These are phyloP conservation scores for Auricularia sp. DNA, from an alignment of 768 basidiomycete genomes.

Conservation along the genomic window DNA sequence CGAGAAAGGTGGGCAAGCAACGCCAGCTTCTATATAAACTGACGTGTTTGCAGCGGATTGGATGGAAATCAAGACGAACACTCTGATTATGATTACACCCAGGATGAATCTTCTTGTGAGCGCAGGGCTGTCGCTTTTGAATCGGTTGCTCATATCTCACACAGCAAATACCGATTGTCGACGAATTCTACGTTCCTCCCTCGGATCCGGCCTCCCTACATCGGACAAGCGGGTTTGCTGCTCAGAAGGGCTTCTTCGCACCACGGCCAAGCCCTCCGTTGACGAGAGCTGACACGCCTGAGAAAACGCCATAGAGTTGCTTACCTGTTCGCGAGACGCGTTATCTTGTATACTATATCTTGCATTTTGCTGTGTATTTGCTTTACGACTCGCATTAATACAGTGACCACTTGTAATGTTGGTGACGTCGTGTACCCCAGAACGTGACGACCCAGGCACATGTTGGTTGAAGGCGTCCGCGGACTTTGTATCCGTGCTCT, in stretches of 20 bases:
- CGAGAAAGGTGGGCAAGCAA: conserved; percentile 58
- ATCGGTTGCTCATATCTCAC: conserved; percentile 40
- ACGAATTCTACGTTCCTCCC: conserved; percentile 85
- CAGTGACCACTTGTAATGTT: neutral
- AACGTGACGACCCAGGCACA: neutral
- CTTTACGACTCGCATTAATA: neutral
- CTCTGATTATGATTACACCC: conserved; percentile 89
- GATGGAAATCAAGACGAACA: conserved; percentile 98
- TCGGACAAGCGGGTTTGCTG: conserved; percentile 75
- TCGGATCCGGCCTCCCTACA: conserved; percentile 63
- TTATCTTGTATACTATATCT: neutral
- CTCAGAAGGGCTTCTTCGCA: conserved; percentile 75
- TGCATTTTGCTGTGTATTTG: neutral
- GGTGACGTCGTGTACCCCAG: neutral
- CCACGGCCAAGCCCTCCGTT: conserved; percentile 27
- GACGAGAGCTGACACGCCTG: neutral
- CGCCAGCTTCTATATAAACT: neutral
- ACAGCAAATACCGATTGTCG: conserved; percentile 87
- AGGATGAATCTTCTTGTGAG: conserved; percentile 49
- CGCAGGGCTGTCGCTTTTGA: neutral
- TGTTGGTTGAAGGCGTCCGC: neutral
- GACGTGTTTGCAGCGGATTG: conserved; percentile 60
- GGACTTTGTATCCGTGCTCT: neutral
- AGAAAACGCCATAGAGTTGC: neutral
- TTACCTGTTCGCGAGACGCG: neutral